A percentile compares a stretch with the other conserved stretches of the same genome.
Conservation (phyloP, 257 asterid species). For the Lycium ferocissimum region DNA sequence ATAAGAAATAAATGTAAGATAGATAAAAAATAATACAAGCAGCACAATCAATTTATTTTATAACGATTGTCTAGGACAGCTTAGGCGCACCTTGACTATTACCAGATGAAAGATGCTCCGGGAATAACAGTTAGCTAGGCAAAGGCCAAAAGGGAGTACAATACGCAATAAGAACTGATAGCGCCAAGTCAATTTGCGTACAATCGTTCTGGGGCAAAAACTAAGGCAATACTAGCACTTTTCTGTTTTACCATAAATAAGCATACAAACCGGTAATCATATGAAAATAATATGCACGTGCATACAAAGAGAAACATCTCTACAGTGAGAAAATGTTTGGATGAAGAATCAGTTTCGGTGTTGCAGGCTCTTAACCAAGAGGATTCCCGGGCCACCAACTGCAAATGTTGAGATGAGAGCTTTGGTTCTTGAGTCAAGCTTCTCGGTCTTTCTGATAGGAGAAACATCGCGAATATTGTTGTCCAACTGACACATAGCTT, state of each 20-base stretch:
- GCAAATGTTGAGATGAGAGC: constrained; percentile 40
- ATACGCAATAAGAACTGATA: too few relatives aligned
- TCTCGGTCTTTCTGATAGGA: too few relatives aligned
- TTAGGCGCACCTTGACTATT: neutral
- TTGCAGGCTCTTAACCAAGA: constrained; percentile 38
- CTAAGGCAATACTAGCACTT: neutral
- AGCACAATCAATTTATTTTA: neutral
- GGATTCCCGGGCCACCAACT: constrained; percentile 46
- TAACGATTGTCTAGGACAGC: neutral
- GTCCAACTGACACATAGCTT: too few relatives aligned
- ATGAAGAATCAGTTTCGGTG: constrained; percentile 35
- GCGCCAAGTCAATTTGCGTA: too few relatives aligned
- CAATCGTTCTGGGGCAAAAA: too few relatives aligned
- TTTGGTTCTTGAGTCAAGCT: too few relatives aligned
- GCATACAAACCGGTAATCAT: neutral
- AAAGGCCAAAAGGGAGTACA: too few relatives aligned
- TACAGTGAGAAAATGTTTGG: neutral
- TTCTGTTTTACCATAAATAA: neutral
- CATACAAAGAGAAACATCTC: neutral
- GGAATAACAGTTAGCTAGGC: too few relatives aligned
- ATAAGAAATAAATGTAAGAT: neutral
- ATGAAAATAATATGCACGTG: too few relatives aligned
- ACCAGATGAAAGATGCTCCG: too few relatives aligned
- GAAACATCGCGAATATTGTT: too few relatives aligned
- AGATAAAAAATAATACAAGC: neutral